A percentile compares a stretch with the other conserved stretches of the same genome.
Conservation (phyloP, 1,139 yeast species). For the Torulaspora globosa region DNA sequence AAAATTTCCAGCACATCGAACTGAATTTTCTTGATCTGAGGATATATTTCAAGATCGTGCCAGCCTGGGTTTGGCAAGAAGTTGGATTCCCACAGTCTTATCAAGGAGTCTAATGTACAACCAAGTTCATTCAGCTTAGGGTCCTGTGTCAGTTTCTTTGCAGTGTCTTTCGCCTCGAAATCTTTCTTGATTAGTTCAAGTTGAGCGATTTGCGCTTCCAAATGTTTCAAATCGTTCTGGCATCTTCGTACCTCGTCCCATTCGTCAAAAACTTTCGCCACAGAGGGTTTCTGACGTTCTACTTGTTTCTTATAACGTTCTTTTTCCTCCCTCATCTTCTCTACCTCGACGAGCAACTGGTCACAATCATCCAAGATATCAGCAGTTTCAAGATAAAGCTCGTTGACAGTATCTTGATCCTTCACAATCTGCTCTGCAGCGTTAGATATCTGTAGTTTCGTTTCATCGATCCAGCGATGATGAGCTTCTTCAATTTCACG, state of each 20-base stretch:
- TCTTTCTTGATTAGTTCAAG: constrained; percentile 6
- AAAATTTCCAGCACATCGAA: constrained; percentile 16
- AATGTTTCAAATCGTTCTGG: not conserved
- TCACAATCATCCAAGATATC: constrained; percentile 30
- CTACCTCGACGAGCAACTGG: constrained; percentile 26
- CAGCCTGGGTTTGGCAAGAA: constrained; percentile 11
- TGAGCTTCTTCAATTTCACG: constrained; percentile 15
- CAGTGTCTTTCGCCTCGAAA: constrained; percentile 3
- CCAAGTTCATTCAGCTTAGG: constrained; percentile 9
- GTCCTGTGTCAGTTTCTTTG: constrained; percentile 3
- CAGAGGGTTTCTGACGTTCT: constrained; percentile 10
- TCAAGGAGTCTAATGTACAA: constrained; percentile 8
- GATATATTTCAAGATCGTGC: constrained; percentile 24
- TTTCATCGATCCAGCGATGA: constrained; percentile 19
- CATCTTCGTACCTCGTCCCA: constrained; percentile 12
- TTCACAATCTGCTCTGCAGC: constrained; percentile 20
- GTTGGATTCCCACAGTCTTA: constrained; percentile 17
- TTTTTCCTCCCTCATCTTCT: constrained; percentile 16
- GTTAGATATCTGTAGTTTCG: constrained; percentile 19
- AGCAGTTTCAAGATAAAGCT: constrained; percentile 24
- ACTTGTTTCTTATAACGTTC: constrained; percentile 8
- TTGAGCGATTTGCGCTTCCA: constrained; percentile 6
- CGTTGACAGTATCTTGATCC: constrained; percentile 27
- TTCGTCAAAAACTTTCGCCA: constrained; percentile 8
- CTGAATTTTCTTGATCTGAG: constrained; percentile 26